Evolutionary conservation across 2,329 filamentous ascomycete species (phyloP).

Genomic region (Didymella lethalis): DNA sequence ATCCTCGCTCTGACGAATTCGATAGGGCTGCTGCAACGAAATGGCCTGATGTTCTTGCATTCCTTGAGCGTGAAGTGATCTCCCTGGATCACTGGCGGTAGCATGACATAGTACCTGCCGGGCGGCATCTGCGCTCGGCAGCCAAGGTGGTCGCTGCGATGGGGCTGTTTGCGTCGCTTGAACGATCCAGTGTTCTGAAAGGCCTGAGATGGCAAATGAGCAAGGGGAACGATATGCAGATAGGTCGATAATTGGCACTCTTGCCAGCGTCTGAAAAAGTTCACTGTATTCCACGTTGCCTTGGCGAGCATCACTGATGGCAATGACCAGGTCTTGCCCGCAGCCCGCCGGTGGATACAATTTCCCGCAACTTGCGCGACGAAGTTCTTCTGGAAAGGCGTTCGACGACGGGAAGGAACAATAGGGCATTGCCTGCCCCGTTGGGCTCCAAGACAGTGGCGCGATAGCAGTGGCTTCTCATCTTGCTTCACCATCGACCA

Average conservation of each 20-base stretch:
- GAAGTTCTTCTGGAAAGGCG: constrained; percentile 8
- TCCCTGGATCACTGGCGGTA: constrained; percentile 5
- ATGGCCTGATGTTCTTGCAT: constrained; percentile 23
- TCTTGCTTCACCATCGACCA: constrained; percentile 1
- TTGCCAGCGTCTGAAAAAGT: not conserved
- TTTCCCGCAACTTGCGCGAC: not conserved
- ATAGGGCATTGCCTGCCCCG: constrained; percentile 1
- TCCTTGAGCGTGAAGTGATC: constrained; percentile 10
- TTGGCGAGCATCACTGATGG: constrained; percentile 2
- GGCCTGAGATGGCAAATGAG: constrained; percentile 21
- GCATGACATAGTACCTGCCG: constrained; percentile 30
- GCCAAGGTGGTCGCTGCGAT: constrained; percentile 5
- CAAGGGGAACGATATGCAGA: constrained; percentile 12
- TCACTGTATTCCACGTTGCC: constrained; percentile 11
- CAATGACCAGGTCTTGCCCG: not conserved
- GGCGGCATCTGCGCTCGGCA: constrained; percentile 30
- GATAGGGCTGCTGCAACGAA: constrained; percentile 20
- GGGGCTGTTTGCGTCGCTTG: constrained; percentile 19
- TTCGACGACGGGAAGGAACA: constrained; percentile 11
- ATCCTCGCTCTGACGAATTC: constrained; percentile 31
- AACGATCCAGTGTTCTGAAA: constrained; percentile 23
- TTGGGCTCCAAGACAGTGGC: constrained; percentile 14
- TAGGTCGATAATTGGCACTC: constrained; percentile 9
- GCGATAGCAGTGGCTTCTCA: constrained; percentile 5
- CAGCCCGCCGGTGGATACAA: constrained; percentile 3